Base-by-base conservation (phyloP, 2,329 filamentous ascomycete genomes). In the Penicillium thymicola region DNA sequence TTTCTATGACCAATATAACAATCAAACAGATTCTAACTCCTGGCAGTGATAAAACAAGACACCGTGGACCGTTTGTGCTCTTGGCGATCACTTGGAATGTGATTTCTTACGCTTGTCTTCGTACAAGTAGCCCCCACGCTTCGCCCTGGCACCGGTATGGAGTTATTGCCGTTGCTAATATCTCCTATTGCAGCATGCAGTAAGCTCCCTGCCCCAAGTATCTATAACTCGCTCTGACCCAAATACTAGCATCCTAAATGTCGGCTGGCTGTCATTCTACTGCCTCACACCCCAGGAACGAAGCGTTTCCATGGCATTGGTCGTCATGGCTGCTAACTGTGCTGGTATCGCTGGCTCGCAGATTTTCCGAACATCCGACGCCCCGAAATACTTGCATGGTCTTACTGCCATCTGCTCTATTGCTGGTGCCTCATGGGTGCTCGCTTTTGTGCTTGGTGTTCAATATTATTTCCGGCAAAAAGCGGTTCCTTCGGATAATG, bases 271-370 rank as follows among this genome's bases (percentile, higher is more conserved):
- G 66, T 84, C 82, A 0, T 71, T 85, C 0, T 77, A 80, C 2
- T 76, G 83, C 65, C 75, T 76, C 0, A 81, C 83, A 50, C 83
- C 82, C 0, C 82, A 85, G 59, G 79, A 85, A 61, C 74, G 83
- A 47, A 82, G 83, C 0, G 73, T 86, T 0, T 81, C 82, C 11
- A 85, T 85, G 83, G 82, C 83, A 79, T 61, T 75, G 47, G 68
- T 85, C 50, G 84, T 86, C 57, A 85, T 85, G 83, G 80, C 81
- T 21, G 84, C 82, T 46, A 86, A 86, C 61, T 82, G 81, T 27
- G 82, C 83, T 0, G 83, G 82, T 23, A 85, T 86, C 50, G 83
- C 84, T 53, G 84, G 83, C 4, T 82, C 82, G 0, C 83, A 86
- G 65, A 81, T 86, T 58, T 86, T 85, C 76, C 79, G 67, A 14